phyloP scores from a whole-genome alignment of 2,329 filamentous ascomycete species.

The Xylaria sp. region DNA sequence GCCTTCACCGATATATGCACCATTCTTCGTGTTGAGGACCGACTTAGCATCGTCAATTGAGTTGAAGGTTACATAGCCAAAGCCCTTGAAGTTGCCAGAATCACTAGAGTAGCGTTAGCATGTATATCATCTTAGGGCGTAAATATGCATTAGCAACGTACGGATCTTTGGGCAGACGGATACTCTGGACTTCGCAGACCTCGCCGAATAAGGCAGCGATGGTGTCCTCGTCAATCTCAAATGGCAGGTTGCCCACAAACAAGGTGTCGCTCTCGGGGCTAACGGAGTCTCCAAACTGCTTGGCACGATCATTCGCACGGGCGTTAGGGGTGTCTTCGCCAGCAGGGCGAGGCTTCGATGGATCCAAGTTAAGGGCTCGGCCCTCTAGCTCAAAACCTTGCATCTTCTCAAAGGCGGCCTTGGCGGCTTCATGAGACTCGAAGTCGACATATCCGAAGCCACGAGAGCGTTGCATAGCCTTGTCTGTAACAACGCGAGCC shows the following conservation, averaged over 20 bases:
- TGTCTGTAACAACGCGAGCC: constrained; percentile 86
- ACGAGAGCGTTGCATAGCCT: constrained; percentile 82
- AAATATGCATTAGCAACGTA: constrained; percentile 54
- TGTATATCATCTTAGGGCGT: not conserved
- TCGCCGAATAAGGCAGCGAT: constrained; percentile 80
- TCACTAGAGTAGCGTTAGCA: constrained; percentile 64
- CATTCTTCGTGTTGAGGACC: constrained; percentile 77
- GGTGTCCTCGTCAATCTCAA: constrained; percentile 80
- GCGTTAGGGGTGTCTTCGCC: constrained; percentile 62
- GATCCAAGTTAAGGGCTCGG: constrained; percentile 82
- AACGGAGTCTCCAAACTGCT: constrained; percentile 80
- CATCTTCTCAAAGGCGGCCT: constrained; percentile 79
- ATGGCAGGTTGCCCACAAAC: constrained; percentile 91
- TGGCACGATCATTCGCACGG: constrained; percentile 72
- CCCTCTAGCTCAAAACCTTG: constrained; percentile 79
- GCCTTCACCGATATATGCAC: constrained; percentile 69
- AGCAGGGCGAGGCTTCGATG: constrained; percentile 73
- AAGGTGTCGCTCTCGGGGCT: constrained; percentile 87
- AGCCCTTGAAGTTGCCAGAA: constrained; percentile 86
- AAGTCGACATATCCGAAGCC: constrained; percentile 97
- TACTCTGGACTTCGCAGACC: constrained; percentile 76
- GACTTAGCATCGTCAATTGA: constrained; percentile 84
- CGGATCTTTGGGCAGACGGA: constrained; percentile 88
- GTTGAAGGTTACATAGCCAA: constrained; percentile 88
- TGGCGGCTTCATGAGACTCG: constrained; percentile 71